Percentiles rank a stretch among this genome's conserved stretches.
phyloP scores from a whole-genome alignment of 768 basidiomycete species.

The Dendrothele bispora region DNA sequence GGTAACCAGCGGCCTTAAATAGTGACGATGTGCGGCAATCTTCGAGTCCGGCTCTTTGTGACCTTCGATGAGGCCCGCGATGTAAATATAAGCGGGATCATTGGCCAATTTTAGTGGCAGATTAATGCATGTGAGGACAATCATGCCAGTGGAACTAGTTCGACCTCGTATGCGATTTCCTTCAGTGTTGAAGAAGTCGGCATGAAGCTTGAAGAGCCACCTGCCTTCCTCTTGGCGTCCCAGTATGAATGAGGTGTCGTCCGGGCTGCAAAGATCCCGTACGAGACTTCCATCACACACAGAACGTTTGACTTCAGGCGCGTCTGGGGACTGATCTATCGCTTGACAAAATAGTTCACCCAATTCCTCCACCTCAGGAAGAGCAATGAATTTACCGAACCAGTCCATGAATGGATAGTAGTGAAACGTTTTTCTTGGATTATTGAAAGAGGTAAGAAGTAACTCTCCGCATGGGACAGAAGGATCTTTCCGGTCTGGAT shows the following conservation, averaged over 20 bases:
- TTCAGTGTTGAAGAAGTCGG: constrained; percentile 4
- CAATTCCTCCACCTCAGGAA: constrained; percentile 1
- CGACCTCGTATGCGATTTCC: constrained; percentile 4
- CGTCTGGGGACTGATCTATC: not conserved
- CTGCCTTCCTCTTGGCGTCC: constrained; percentile 4
- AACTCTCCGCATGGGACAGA: not conserved
- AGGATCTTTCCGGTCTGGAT: no score
- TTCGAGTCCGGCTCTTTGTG: constrained; percentile 3
- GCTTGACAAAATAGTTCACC: constrained; percentile 2
- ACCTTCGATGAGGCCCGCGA: constrained; percentile 8
- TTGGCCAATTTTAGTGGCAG: constrained; percentile 4
- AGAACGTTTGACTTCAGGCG: not conserved
- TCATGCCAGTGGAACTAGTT: constrained; percentile 5
- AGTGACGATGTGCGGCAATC: constrained; percentile 6
- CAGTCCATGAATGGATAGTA: constrained; percentile 8
- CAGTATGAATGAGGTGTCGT: not conserved
- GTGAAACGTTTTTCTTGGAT: constrained; percentile 4
- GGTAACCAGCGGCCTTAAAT: constrained; percentile 2
- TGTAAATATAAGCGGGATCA: constrained; percentile 5
- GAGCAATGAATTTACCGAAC: constrained; percentile 5
- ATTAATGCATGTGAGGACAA: constrained; percentile 6
- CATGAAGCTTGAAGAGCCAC: constrained; percentile 5
- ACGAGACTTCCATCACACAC: not conserved
- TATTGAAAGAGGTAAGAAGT: not conserved
- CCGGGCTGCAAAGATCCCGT: not conserved